Conservation (phyloP, 2,329 filamentous ascomycete species). For the Teratosphaeriaceae sp. region DNA sequence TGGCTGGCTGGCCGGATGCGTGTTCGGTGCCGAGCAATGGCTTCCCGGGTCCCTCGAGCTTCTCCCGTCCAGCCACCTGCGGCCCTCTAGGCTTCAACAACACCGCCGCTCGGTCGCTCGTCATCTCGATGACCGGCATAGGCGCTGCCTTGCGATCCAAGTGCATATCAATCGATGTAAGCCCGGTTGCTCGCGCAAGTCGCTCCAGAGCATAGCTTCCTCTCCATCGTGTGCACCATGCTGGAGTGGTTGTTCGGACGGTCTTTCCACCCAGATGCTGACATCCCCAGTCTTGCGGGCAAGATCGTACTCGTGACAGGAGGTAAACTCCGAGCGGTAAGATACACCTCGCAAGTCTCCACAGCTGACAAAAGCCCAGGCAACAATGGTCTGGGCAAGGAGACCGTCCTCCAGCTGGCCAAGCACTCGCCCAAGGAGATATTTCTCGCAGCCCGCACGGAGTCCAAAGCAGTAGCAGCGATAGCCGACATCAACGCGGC, state of each 20-base stretch:
- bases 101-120: too few species aligned
- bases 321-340: background rate
- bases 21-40: too few species aligned
- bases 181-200: background rate
- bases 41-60: too few species aligned
- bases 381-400: background rate
- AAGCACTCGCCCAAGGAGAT: slow-evolving; percentile 21
- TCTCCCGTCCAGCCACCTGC: too few species aligned
- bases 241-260: background rate
- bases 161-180: too few species aligned
- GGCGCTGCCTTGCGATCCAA: too few species aligned
- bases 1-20: too few species aligned
- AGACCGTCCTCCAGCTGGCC: background rate
- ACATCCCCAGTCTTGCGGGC: background rate
- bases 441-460: slow-evolving; percentile 40
- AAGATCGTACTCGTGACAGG: slow-evolving; percentile 4
- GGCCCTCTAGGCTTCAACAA: too few species aligned
- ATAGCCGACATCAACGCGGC: slow-evolving; percentile 31
- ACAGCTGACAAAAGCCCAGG: too few species aligned
- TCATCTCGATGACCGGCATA: too few species aligned
- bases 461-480: slow-evolving; percentile 33
- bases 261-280: background rate
- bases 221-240: background rate
- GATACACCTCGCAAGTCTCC: background rate
- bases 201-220: background rate